Conservation (phyloP, 164 flowering plant species). For the Vitis vinifera region ASM3070453v1 NC_081808.1:9697001-9697500, state of each 20-base stretch:
- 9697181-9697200: constrained; percentile 89
- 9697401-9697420: too few relatives aligned
- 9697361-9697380: constrained; percentile 77
- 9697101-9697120: constrained; percentile 73
- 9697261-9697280: constrained; percentile 78
- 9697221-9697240: constrained; percentile 86
- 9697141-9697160: constrained; percentile 83
- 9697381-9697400: constrained; percentile 38
- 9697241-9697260: constrained; percentile 90
- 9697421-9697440: too few relatives aligned
- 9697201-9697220: constrained; percentile 80
- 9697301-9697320: constrained; percentile 77
- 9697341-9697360: constrained; percentile 72
- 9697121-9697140: constrained; percentile 87
- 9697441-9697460: too few relatives aligned
- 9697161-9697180: constrained; percentile 95
- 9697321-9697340: constrained; percentile 76
- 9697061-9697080: constrained; percentile 41
- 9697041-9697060: constrained; percentile 79
- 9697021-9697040: constrained; percentile 79
- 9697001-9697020: constrained; percentile 64
- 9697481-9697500: too few relatives aligned
- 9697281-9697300: constrained; percentile 81
- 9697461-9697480: too few relatives aligned
- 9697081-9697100: constrained; percentile 42